Evolutionary conservation across 305 asterid species (phyloP), one percentile per base, ranked within the genome.

Genomic region (Fraxinus sp.): DNA sequence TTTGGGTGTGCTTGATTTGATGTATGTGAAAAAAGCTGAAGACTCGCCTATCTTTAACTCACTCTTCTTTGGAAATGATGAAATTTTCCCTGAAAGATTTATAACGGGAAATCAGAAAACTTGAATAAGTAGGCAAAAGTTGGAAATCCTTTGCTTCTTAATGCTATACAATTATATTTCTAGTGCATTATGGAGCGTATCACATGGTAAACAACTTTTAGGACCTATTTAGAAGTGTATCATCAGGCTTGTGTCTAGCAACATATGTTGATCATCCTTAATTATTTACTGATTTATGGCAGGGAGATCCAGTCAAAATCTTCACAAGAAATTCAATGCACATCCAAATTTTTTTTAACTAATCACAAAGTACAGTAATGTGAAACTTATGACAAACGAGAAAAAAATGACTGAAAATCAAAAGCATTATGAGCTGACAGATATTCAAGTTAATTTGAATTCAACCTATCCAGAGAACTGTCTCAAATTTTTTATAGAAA

Each of bases 1-100:
- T 81, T 80, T 90, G 73, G 91, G 90, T n/a, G 86, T 81, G 91
- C 82, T 87, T 80, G 97, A 89, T 87, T 95, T 97, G 86, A 97
- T 93, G 52, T 97, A 97, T 35, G 97, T 91, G 89, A 92, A 97
- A 86, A 97, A 97, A 30, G 99, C 99, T 1, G 99, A 97, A 80
- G 97, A 93, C 72, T 88, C 97, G 2, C 98, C 99, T 52, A 97
- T 95, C 91, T 87, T 95, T 81, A 97, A 84, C 81, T 89, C 91
- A 72, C 91, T 91, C 90, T 90, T 95, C 91, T 85, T 91, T 73
- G 89, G 91, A 86, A 92, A 90, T 57, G 92, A 83, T 52, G 86
- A 84, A 49, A 85, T 36, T 86, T 89, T 88, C 78, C 95, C 99
- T 95, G 91, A 77, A 83, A 62, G 9, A 79, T 49, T 79, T 83